A percentile compares a stretch with the other conserved stretches of the same genome.
Evolutionary conservation across 169 alveolate species (phyloP).

Genomic region (Plasmodium reichenowi): DNA sequence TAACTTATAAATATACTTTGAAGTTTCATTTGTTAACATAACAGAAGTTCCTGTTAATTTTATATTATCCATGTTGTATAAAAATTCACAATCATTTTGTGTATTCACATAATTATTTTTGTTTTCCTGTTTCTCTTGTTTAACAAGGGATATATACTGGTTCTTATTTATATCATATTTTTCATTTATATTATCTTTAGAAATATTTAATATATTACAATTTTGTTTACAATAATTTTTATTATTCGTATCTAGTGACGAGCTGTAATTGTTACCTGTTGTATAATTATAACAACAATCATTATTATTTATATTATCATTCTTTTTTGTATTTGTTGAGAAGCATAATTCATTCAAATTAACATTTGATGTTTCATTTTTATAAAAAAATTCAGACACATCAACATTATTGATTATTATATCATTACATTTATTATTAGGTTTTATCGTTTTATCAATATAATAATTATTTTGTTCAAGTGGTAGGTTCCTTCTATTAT

Average conservation of each 20-base stretch:
- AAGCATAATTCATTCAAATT: too few relatives aligned
- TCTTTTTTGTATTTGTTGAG: too few relatives aligned
- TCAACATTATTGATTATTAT: too few relatives aligned
- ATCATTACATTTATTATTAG: too few relatives aligned
- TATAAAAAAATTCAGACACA: too few relatives aligned
- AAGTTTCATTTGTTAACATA: conserved; percentile 44
- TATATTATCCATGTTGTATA: conserved; percentile 22
- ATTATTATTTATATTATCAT: too few relatives aligned
- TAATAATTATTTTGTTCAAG: too few relatives aligned
- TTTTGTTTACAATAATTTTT: neutral
- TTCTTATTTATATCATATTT: neutral
- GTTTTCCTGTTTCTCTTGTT: neutral
- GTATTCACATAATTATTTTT: neutral
- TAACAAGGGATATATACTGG: neutral
- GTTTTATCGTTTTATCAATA: too few relatives aligned
- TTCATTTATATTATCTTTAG: neutral
- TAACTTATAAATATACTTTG: conserved; percentile 51
- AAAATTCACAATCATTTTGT: neutral
- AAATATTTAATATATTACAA: conserved; percentile 1
- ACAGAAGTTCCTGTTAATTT: conserved; percentile 66
- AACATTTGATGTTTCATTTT: too few relatives aligned
- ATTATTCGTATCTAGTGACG: neutral
- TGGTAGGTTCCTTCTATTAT: too few relatives aligned
- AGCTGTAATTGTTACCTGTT: too few relatives aligned
- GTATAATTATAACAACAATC: too few relatives aligned